Percentiles rank a stretch among this genome's conserved stretches.
Evolutionary conservation across 2,329 filamentous ascomycete species (phyloP).

Genomic region (Aspergillus felis): DNA sequence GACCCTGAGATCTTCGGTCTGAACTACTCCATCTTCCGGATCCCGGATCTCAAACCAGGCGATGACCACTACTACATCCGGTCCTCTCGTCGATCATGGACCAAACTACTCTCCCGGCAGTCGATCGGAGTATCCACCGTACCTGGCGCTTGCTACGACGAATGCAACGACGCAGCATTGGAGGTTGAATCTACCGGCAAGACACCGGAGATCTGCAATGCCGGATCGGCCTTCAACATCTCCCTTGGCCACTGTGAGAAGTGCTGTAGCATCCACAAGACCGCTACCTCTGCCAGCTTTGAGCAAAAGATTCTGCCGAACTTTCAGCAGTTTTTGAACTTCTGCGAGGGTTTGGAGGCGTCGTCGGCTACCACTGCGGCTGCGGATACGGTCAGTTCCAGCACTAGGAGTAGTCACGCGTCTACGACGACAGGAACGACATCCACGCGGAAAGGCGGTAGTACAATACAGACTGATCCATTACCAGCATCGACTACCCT

Average conservation of each 20-base stretch:
- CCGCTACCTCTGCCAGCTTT: not conserved
- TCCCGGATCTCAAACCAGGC: slow-evolving; percentile 15
- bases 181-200: slow-evolving; percentile 51
- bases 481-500: no score
- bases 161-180: slow-evolving; percentile 50
- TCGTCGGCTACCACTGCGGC: not conserved
- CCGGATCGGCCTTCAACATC: slow-evolving; percentile 9
- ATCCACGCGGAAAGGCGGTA: no score
- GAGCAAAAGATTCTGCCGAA: slow-evolving; percentile 1
- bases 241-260: not conserved
- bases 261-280: not conserved
- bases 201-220: slow-evolving; percentile 15
- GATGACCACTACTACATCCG: slow-evolving; percentile 5
- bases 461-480: no score
- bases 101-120: slow-evolving; percentile 18
- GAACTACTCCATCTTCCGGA: slow-evolving; percentile 58
- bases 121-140: slow-evolving; percentile 25
- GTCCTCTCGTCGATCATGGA: not conserved
- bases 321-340: slow-evolving; percentile 9
- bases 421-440: not conserved
- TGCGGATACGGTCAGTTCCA: not conserved
- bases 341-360: not conserved
- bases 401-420: not conserved
- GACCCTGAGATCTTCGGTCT: slow-evolving; percentile 60
- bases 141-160: slow-evolving; percentile 50